A percentile compares a stretch with the other conserved stretches of the same genome.
These are phyloP conservation scores for Microcos paniculata DNA, from an alignment of 345 rosid genomes.

Conservation along the genomic window DNA sequence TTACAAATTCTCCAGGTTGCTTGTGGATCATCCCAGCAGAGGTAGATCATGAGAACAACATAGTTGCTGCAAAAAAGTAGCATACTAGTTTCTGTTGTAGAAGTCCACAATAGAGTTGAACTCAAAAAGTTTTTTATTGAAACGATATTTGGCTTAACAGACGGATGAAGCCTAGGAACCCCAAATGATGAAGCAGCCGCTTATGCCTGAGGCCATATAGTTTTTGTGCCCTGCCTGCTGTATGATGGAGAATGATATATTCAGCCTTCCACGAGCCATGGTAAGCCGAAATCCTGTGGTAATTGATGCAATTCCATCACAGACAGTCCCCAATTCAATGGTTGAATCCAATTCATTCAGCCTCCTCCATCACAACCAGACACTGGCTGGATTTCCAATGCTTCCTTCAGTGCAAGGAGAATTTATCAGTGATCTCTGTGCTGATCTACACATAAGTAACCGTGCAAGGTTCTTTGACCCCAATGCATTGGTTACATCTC, in stretches of 20 bases:
- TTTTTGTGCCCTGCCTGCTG: not conserved
- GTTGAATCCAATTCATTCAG: conserved; percentile 31
- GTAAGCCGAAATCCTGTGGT: conserved; percentile 32
- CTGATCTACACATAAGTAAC: conserved; percentile 16
- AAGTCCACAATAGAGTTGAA: not conserved
- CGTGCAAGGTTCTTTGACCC: conserved; percentile 25
- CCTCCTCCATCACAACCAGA: conserved; percentile 30
- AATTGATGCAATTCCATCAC: conserved; percentile 30
- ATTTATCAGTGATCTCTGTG: conserved; percentile 19
- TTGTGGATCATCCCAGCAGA: conserved; percentile 24
- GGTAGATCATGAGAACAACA: conserved; percentile 4
- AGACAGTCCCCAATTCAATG: conserved; percentile 22
- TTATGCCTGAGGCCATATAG: conserved; percentile 5
- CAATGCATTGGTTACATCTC: conserved; percentile 16
- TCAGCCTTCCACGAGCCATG: conserved; percentile 36
- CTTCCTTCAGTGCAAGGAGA: conserved; percentile 39
- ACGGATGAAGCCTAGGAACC: not conserved
- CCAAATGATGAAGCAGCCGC: conserved; percentile 8
- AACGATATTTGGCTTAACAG: not conserved
- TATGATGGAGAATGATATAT: conserved; percentile 50
- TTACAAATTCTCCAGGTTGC: conserved; percentile 17
- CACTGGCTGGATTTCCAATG: conserved; percentile 25
- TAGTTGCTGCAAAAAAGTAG: not conserved
- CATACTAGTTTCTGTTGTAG: not conserved
- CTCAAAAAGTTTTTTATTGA: not conserved